phyloP scores from a whole-genome alignment of 2,329 filamentous ascomycete genomes.

The Teratosphaeria viscida region DNA sequence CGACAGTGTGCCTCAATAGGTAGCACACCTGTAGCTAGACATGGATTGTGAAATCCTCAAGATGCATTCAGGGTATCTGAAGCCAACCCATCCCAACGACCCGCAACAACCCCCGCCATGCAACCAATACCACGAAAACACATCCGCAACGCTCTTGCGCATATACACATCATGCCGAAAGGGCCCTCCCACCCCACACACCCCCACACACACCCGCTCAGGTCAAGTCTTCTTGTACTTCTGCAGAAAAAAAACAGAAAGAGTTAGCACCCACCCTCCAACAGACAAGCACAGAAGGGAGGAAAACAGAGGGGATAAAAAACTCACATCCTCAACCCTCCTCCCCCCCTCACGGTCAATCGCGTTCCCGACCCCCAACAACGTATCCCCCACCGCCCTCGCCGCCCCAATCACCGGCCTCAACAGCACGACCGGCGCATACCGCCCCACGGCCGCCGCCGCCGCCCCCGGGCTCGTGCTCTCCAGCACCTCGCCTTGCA shows the following conservation, averaged over 20 bases:
- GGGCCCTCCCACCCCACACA: background rate
- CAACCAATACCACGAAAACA: background rate
- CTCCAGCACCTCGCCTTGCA: constrained; percentile 84
- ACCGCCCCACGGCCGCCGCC: constrained; percentile 64
- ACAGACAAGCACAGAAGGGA: background rate
- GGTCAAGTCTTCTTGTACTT: background rate
- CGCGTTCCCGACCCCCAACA: constrained; percentile 86
- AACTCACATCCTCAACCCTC: constrained; percentile 78
- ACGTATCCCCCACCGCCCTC: constrained; percentile 76
- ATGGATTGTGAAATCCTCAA: no score
- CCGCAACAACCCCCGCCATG: background rate
- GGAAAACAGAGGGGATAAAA: background rate
- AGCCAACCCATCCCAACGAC: background rate
- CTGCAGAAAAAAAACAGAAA: background rate
- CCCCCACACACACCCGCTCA: no score
- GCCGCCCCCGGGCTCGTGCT: constrained; percentile 71
- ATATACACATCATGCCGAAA: background rate
- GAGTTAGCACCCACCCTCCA: background rate
- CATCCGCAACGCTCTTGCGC: background rate
- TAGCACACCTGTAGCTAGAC: no score
- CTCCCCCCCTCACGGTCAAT: constrained; percentile 74
- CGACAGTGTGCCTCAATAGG: no score
- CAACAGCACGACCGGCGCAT: constrained; percentile 87
- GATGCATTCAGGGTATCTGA: background rate
- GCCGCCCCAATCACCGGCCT: constrained; percentile 82